Conservation (phyloP, 495 filamentous ascomycete genomes). For the Hypoxylon rickii region DNA sequence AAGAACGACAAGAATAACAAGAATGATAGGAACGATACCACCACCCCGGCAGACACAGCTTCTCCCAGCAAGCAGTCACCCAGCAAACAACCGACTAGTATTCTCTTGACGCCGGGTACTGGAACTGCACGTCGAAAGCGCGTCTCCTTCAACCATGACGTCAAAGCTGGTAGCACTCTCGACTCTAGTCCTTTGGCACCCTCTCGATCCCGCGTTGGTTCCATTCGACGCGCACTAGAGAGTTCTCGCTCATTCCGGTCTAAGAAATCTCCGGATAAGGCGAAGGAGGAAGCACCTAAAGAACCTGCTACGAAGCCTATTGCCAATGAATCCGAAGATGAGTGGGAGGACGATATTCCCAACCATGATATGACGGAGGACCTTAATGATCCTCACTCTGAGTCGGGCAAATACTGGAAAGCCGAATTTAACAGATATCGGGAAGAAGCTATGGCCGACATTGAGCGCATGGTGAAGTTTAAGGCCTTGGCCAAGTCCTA, state of each 20-base stretch:
- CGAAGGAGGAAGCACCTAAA: conserved; percentile 25
- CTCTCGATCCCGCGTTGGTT: conserved; percentile 45
- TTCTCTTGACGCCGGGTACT: conserved; percentile 88
- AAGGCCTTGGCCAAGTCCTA: conserved; percentile 85
- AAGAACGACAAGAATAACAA: too few species aligned
- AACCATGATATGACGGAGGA: conserved; percentile 73
- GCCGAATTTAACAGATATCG: conserved; percentile 83
- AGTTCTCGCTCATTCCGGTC: conserved; percentile 43
- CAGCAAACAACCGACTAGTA: conserved; percentile 55
- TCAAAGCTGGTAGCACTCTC: conserved; percentile 54
- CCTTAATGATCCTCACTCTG: conserved; percentile 76
- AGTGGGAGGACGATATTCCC: conserved; percentile 48
- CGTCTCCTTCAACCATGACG: conserved; percentile 79
- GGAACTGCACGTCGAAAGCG: conserved; percentile 79
- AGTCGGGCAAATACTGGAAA: conserved; percentile 94
- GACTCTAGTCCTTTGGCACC: conserved; percentile 64
- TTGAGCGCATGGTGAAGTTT: conserved; percentile 77
- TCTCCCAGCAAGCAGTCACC: conserved; percentile 41
- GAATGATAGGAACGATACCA: too few species aligned
- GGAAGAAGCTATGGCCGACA: conserved; percentile 74
- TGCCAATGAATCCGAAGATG: conserved; percentile 44
- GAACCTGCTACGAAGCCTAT: conserved; percentile 13
- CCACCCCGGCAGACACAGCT: conserved; percentile 13
- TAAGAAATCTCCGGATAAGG: conserved; percentile 25
- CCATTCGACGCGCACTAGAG: conserved; percentile 60